Evolutionary conservation across 495 filamentous ascomycete species (phyloP).

Genomic region (Tuber aestivum): DNA sequence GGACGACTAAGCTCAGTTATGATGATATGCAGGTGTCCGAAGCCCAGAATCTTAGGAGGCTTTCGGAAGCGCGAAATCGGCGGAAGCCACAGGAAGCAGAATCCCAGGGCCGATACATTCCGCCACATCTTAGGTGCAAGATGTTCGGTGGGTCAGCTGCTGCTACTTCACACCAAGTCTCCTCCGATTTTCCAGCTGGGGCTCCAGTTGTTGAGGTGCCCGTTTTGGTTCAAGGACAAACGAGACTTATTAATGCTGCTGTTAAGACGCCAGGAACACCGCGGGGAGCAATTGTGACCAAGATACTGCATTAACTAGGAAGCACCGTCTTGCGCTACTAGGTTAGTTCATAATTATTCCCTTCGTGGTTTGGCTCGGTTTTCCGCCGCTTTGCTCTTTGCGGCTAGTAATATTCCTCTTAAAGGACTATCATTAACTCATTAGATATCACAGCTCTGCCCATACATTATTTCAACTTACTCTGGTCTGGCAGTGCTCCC

Average conservation of each 20-base stretch:
- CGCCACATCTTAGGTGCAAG: neutral
- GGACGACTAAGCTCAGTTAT: constrained; percentile 57
- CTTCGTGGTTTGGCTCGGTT: no score
- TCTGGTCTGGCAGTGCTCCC: no score
- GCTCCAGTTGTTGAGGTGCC: neutral
- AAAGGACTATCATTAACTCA: no score
- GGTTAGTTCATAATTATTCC: no score
- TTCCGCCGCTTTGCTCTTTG: no score
- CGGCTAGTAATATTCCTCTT: no score
- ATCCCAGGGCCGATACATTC: neutral
- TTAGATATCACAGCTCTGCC: no score
- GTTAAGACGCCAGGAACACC: neutral
- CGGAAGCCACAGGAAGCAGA: neutral
- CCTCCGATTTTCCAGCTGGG: neutral
- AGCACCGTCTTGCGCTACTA: no score
- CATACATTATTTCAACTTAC: no score
- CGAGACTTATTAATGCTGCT: neutral
- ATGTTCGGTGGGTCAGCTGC: neutral
- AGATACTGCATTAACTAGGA: neutral
- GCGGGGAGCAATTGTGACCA: neutral
- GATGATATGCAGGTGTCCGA: constrained; percentile 34
- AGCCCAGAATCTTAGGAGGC: neutral
- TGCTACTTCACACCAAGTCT: neutral
- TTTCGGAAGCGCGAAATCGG: neutral
- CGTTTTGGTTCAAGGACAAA: neutral